These are phyloP conservation scores for Aureobasidium sp. DNA, from an alignment of 2,329 filamentous ascomycete genomes.

Conservation along the genomic window DNA sequence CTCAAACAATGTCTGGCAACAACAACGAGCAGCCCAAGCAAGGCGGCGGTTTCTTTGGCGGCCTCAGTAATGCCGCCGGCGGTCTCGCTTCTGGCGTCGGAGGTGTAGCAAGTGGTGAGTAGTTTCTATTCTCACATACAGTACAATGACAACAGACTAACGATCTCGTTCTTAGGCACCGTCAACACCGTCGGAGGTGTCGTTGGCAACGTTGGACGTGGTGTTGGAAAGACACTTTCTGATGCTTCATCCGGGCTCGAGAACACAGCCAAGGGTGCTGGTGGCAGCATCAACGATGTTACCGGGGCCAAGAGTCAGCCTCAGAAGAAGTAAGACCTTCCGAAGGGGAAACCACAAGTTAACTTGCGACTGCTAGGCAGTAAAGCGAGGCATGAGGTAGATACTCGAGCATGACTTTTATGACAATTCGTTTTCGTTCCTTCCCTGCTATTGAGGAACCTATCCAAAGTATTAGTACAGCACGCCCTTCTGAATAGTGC, in stretches of 20 bases:
- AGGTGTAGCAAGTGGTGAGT: background rate
- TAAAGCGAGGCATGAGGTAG: background rate
- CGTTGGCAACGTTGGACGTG: conserved; percentile 14
- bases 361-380: background rate
- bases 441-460: background rate
- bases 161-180: background rate
- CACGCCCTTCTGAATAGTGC: too few relatives aligned
- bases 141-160: background rate
- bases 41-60: background rate
- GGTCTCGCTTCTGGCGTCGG: conserved; percentile 11
- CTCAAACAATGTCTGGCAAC: conserved; percentile 8
- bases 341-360: background rate
- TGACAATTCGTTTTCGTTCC: background rate
- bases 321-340: background rate
- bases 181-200: conserved; percentile 14
- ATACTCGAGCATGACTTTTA: background rate
- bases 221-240: conserved; percentile 11
- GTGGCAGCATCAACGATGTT: background rate
- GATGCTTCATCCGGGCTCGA: conserved; percentile 11
- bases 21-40: background rate
- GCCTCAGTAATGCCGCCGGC: conserved; percentile 3
- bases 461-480: background rate
- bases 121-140: background rate
- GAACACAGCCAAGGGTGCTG: conserved; percentile 13
- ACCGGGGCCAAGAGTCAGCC: conserved; percentile 6